Base-by-base conservation (phyloP, 345 rosid species). In the Euphorbia tirucalli region DNA sequence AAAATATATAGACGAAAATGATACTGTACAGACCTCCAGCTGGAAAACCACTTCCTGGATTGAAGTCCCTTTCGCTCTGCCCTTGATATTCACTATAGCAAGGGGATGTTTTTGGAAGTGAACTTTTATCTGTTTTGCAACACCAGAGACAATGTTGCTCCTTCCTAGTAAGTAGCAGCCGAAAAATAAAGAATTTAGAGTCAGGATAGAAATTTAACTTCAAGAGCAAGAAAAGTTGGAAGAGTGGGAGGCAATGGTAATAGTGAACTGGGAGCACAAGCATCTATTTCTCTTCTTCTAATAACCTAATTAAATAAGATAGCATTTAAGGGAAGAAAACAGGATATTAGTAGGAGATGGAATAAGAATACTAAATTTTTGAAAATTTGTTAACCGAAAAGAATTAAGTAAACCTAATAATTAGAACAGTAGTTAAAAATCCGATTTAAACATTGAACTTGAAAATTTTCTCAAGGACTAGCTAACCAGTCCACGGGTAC, bases 51-150 rank as follows among this genome's bases (percentile, higher is more conserved):
- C 86, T 83, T 94, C 98, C 77, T 87, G 96, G 68, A 92, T 86
- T 1, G 97, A 94, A 61, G 98, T 94, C 68, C 97, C 97, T 75
- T 87, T 84, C 37, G 98, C 98, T 77, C 98, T 86, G 70, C 97
- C 96, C 83, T 94, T 90, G 60, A 94, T 87, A 56, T 87, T 88
- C 35, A 94, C 97, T 39, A 92, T 88, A 65, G 96, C 97, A 44
- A 94, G 85, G 73, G 95, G 97, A 74, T 90, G 79, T 84, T 77
- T 94, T 80, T 78, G 52, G 75, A 92, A 94, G 83, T 92, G 98
- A 48, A 78, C 72, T 75, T 75, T 88, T 61, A 94, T 87, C 66
- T 87, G 63, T 87, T 81, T 90, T 5, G 93, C 98, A 60, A 94
- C 80, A 46, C 97, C 97, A 31, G 81, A 85, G 44, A 94, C 87